Evolutionary conservation across 257 asterid genomes (phyloP).

Genomic region (Nicotiana tomentosiformis): DNA sequence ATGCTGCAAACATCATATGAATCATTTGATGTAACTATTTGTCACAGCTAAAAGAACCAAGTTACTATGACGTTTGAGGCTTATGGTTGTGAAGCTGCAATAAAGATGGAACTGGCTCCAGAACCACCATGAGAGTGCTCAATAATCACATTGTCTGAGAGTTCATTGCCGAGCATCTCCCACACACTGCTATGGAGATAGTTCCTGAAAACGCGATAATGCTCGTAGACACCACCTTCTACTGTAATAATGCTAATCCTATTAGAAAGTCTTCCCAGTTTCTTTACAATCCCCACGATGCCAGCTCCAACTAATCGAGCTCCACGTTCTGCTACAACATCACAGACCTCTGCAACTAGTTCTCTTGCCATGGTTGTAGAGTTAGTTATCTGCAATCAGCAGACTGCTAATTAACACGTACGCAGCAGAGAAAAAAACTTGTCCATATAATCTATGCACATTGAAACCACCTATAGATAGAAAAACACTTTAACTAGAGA

Average conservation of each 20-base stretch:
- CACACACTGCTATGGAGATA: constrained; percentile 74
- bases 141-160: constrained; percentile 53
- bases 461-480: not conserved
- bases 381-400: constrained; percentile 35
- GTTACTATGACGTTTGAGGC: constrained; percentile 16
- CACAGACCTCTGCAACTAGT: constrained; percentile 63
- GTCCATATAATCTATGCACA: not conserved
- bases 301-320: constrained; percentile 86
- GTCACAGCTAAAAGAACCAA: not conserved
- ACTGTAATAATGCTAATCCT: constrained; percentile 51
- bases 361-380: constrained; percentile 52
- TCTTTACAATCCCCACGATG: constrained; percentile 59
- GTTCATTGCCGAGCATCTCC: constrained; percentile 76
- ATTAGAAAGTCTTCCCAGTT: constrained; percentile 46
- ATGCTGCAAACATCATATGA: constrained; percentile 1
- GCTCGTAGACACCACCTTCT: constrained; percentile 73
- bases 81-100: constrained; percentile 60
- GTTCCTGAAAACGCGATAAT: constrained; percentile 60
- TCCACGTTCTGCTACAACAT: constrained; percentile 72
- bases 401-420: not conserved
- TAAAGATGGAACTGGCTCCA: constrained; percentile 64
- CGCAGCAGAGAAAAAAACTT: not conserved
- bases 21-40: not conserved
- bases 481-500: not conserved
- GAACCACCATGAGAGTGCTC: constrained; percentile 80